phyloP scores from a whole-genome alignment of 163 green algal genomes.

The Scenedesmus sp. region DNA sequence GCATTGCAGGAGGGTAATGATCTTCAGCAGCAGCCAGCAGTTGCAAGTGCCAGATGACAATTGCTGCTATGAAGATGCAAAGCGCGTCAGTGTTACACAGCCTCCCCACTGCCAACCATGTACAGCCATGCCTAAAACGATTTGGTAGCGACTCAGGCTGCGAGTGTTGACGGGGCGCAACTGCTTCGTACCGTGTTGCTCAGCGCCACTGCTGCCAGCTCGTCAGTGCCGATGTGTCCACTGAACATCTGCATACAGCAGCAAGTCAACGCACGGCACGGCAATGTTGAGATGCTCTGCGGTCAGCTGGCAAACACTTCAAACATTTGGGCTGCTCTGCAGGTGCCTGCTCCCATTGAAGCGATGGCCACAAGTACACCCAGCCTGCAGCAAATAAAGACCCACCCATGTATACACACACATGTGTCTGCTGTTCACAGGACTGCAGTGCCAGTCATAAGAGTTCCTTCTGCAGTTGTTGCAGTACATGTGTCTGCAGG shows the following conservation, averaged over 20 bases:
- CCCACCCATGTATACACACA: no score
- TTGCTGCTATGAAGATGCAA: no score
- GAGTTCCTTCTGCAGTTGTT: no score
- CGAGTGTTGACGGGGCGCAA: neutral
- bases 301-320: neutral
- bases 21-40: neutral
- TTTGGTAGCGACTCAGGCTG: neutral
- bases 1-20: no score
- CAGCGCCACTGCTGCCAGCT: constrained; percentile 70
- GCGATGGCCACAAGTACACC: no score
- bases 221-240: constrained; percentile 65
- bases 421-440: no score
- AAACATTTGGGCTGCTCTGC: no score
- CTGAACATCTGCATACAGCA: constrained; percentile 61
- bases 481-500: neutral
- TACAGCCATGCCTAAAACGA: no score
- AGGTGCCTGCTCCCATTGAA: no score
- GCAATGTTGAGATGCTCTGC: neutral
- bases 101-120: neutral
- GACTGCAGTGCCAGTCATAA: no score
- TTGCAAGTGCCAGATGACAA: no score
- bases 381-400: no score
- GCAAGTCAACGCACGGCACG: neutral
- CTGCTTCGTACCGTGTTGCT: constrained; percentile 66
- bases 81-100: neutral